Evolutionary conservation across 2,329 filamentous ascomycete genomes (phyloP).

Genomic region (Aurifilum marmelostoma): DNA sequence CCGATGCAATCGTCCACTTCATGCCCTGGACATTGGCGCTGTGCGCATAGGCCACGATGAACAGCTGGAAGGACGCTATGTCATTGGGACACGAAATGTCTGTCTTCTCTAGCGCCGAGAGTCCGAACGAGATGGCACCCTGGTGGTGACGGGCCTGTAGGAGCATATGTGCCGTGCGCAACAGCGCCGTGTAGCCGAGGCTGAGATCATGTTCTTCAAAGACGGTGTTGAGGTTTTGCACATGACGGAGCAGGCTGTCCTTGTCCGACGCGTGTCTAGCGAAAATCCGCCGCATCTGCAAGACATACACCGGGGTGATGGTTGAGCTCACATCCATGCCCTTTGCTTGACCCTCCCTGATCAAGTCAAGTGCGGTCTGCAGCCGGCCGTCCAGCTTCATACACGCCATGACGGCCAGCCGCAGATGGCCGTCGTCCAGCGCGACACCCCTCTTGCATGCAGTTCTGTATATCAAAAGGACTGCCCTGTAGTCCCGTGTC

Average conservation of each 20-base stretch:
- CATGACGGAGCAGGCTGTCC: slow-evolving; percentile 31
- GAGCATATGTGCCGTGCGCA: slow-evolving; percentile 38
- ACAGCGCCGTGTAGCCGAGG: slow-evolving; percentile 35
- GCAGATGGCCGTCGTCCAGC: slow-evolving; percentile 47
- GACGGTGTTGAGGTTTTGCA: slow-evolving; percentile 32
- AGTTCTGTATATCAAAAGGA: slow-evolving; percentile 41
- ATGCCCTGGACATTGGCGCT: slow-evolving; percentile 36
- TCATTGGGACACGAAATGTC: slow-evolving; percentile 34
- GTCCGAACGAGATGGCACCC: slow-evolving; percentile 37
- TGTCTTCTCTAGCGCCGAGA: slow-evolving; percentile 33
- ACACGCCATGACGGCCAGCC: slow-evolving; percentile 51
- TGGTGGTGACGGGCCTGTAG: slow-evolving; percentile 35
- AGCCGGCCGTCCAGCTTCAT: slow-evolving; percentile 39
- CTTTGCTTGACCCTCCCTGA: slow-evolving; percentile 43
- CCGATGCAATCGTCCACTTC: slow-evolving; percentile 31
- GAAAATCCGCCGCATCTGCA: slow-evolving; percentile 42
- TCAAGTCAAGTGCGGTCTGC: slow-evolving; percentile 42
- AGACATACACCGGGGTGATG: slow-evolving; percentile 44
- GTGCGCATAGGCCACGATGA: slow-evolving; percentile 35
- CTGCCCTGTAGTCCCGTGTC: slow-evolving; percentile 17
- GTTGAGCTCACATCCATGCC: slow-evolving; percentile 49
- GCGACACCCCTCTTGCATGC: slow-evolving; percentile 42
- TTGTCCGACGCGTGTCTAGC: slow-evolving; percentile 26
- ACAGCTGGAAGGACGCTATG: slow-evolving; percentile 38
- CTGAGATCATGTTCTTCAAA: slow-evolving; percentile 33